Evolutionary conservation across 73 alveolate genomes (phyloP), one percentile per base, ranked within the genome.

Genomic region (Loxodes magnus): DNA sequence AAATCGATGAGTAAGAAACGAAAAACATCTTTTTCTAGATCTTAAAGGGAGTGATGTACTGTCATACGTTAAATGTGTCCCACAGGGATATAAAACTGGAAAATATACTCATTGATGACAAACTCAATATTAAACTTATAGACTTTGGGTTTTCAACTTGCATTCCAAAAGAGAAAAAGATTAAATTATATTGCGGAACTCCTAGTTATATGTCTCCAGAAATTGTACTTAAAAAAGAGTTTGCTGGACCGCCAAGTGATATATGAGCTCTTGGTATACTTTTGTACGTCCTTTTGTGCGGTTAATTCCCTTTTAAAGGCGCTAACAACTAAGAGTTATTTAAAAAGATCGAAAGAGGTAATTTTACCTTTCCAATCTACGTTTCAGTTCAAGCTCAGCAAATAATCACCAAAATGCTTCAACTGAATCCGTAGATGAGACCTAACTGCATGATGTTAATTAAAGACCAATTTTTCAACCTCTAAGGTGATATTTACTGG

Each of bases 181-280:
- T 50, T 17, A n/a, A n/a, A n/a, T 17, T 69, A 37, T 63, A 42
- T 50, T 69, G 83, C 57, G 98, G 98, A 6, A 90, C 98, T 15
- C 95, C 96, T 4, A 60, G 86, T 14, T 90, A 85, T 54, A 90
- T 90, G 98, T 84, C 98, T 3, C 98, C 98, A 0, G 98, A 90
- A 74, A 65, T 90, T 14, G 89, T 69, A 5, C 21, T 28, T 5
- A 37, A 69, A 41, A 41, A 60, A 14, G 71, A 66, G 23, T 69
- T 62, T 49, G 42, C 44, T 14, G 79, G 79, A 25, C 68, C 56
- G 27, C 71, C 70, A 1, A 60, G 73, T 10, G 83, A 69, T 48
- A 54, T 69, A 49, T 69, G 83, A 70, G 72, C 74, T 4, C 33
- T 59, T 16, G 83, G 83, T 5, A 76, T 69, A 4, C 35, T 64